Evolutionary conservation across 1,139 yeast genomes (phyloP).

Genomic region (Taphrina confusa): DNA sequence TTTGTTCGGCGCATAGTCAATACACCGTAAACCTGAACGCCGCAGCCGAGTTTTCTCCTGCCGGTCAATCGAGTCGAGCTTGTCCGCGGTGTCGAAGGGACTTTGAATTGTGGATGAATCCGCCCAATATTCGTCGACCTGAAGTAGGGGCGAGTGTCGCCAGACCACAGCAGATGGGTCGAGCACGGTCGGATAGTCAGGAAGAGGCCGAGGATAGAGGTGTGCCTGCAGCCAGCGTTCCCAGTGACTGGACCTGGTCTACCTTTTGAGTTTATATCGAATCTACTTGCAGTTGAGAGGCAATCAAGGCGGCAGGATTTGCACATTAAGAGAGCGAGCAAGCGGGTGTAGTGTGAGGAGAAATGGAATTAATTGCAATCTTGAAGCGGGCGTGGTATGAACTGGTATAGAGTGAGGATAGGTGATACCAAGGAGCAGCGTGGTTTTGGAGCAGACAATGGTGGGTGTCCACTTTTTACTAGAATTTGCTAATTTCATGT

Average conservation of each 20-base stretch:
- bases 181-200: background rate
- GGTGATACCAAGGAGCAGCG: too few species aligned
- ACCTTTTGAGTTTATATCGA: constrained; percentile 17
- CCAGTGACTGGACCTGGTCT: constrained; percentile 34
- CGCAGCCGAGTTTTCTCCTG: constrained; percentile 14
- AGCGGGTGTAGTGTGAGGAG: too few species aligned
- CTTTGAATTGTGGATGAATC: constrained; percentile 28
- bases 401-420: too few species aligned
- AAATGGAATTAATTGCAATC: too few species aligned
- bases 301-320: too few species aligned
- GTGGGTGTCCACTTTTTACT: too few species aligned
- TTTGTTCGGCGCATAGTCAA: constrained; percentile 30
- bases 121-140: constrained; percentile 22
- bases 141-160: background rate
- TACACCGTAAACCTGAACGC: constrained; percentile 22
- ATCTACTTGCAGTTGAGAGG: too few species aligned
- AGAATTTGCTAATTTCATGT: too few species aligned
- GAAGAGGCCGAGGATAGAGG: constrained; percentile 23
- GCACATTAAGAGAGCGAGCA: too few species aligned
- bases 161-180: constrained; percentile 15
- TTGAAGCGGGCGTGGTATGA: too few species aligned
- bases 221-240: constrained; percentile 30
- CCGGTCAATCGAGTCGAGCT: constrained; percentile 17
- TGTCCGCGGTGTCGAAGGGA: constrained; percentile 31
- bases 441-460: too few species aligned